Conservation (phyloP, 305 asterid species). For the Fraxinus sp. region DNA sequence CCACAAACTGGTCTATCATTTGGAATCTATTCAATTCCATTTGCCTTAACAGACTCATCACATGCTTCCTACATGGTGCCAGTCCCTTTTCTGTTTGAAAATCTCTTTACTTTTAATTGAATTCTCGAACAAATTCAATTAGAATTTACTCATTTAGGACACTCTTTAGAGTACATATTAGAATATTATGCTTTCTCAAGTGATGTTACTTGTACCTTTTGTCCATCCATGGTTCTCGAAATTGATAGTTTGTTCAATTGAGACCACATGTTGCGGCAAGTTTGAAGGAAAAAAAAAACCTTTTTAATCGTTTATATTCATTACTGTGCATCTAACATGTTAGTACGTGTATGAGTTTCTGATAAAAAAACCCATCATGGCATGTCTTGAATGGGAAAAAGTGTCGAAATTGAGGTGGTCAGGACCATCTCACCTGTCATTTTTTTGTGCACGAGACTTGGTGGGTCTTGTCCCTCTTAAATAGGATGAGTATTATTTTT, state of each 20-base stretch:
- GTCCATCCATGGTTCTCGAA: background rate
- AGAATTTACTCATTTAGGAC: background rate
- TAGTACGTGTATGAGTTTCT: background rate
- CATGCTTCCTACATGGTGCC: slow-evolving; percentile 41
- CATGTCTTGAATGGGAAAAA: background rate
- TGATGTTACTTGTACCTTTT: background rate
- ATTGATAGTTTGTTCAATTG: background rate
- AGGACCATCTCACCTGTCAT: slow-evolving; percentile 27
- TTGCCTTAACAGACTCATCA: slow-evolving; percentile 26
- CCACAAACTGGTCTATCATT: background rate
- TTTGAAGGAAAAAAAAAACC: background rate
- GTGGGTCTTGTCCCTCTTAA: background rate
- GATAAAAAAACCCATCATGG: background rate
- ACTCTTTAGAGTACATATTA: background rate
- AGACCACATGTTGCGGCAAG: background rate
- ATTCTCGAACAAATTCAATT: background rate
- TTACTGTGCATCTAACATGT: background rate
- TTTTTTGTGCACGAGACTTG: slow-evolving; percentile 14
- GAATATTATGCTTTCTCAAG: background rate
- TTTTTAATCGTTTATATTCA: background rate
- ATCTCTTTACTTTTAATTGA: background rate
- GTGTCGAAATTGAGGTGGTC: slow-evolving; percentile 11
- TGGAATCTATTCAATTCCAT: slow-evolving; percentile 12
- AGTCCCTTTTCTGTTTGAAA: slow-evolving; percentile 18
- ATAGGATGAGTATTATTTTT: background rate